Percentiles rank a stretch among this genome's conserved stretches.
Evolutionary conservation across 148 eudicot species (phyloP).

Genomic region (Polygonum maritimum): DNA sequence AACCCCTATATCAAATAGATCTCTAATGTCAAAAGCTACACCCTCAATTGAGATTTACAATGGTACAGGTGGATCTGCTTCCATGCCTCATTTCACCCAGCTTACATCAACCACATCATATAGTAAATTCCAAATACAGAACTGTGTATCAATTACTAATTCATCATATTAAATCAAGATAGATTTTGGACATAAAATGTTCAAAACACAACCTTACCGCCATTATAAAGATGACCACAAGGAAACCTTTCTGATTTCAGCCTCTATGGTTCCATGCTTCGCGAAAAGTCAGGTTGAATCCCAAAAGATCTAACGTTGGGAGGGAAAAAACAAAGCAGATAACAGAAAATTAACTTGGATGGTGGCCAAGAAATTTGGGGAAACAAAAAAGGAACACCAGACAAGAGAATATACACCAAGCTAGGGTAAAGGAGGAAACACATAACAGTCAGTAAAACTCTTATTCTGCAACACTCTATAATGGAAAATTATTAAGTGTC

Average conservation of each 20-base stretch:
- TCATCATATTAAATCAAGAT: background rate
- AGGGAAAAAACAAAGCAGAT: constrained; percentile 39
- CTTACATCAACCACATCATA: background rate
- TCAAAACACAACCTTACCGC: constrained; percentile 46
- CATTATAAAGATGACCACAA: constrained; percentile 28
- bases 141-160: background rate
- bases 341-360: constrained; percentile 35
- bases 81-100: background rate
- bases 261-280: constrained; percentile 58
- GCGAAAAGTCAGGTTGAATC: constrained; percentile 48
- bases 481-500: background rate
- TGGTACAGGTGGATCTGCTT: background rate
- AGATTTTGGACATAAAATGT: constrained; percentile 4
- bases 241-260: constrained; percentile 44
- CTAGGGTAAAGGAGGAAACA: background rate
- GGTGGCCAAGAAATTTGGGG: constrained; percentile 17
- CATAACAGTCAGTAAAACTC: background rate
- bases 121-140: background rate
- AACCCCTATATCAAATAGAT: background rate
- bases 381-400: constrained; percentile 8
- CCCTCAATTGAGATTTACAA: background rate
- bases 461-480: background rate
- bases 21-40: background rate
- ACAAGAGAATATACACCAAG: background rate
- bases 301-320: constrained; percentile 47